These are phyloP conservation scores for Malus orientalis DNA, from an alignment of 306 rosid species.

Conservation along the genomic window DNA sequence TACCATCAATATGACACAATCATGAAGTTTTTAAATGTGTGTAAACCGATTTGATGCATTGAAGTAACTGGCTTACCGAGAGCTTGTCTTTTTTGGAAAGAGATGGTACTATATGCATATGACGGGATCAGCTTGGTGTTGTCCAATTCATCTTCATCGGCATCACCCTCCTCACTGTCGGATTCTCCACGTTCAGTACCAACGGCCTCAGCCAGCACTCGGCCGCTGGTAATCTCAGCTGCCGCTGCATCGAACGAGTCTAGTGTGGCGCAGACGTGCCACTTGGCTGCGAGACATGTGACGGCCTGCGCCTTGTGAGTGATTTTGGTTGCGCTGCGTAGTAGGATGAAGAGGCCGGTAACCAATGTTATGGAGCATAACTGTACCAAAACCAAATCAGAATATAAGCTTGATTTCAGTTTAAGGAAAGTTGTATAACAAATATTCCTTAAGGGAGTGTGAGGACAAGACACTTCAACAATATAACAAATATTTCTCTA, in stretches of 20 bases:
- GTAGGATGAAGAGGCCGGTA: slow-evolving; percentile 46
- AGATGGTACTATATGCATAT: slow-evolving; percentile 72
- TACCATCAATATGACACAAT: no score
- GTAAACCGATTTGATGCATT: no score
- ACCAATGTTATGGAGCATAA: slow-evolving; percentile 62
- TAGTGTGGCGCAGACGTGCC: slow-evolving; percentile 93
- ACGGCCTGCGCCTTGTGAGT: slow-evolving; percentile 92
- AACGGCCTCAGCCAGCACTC: slow-evolving; percentile 12
- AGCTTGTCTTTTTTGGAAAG: slow-evolving; percentile 87
- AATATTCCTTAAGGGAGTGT: no score
- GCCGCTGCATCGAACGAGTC: slow-evolving; percentile 61
- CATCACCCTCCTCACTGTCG: slow-evolving; percentile 33
- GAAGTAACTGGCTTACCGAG: slow-evolving; percentile 42
- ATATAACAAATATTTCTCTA: no score
- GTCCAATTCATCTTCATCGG: slow-evolving; percentile 77
- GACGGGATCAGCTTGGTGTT: slow-evolving; percentile 53
- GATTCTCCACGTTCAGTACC: slow-evolving; percentile 33
- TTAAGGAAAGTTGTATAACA: no score
- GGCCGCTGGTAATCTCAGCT: slow-evolving; percentile 14
- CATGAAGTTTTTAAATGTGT: no score
- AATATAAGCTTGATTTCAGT: no score
- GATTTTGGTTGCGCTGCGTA: slow-evolving; percentile 84
- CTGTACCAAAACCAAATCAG: background rate
- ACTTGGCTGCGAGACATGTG: slow-evolving; percentile 87
- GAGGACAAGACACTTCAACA: no score